Base-by-base conservation (phyloP, 2,329 filamentous ascomycete genomes). In the Kalmusia sp. region DNA sequence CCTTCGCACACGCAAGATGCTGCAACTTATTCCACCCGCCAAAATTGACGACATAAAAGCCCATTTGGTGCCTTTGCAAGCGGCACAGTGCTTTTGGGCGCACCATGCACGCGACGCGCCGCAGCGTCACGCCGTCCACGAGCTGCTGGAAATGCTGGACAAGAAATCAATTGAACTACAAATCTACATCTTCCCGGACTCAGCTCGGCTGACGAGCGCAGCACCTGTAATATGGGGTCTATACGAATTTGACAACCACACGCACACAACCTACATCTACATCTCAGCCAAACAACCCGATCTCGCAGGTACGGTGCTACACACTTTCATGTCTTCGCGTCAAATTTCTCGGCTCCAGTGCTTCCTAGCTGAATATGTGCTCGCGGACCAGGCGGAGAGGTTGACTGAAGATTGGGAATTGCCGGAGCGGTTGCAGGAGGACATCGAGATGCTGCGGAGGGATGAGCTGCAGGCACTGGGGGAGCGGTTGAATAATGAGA, bases 401-500 rank as follows among this genome's bases (percentile, higher is more conserved):
- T 22, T 40, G 46, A 40, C 19, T 14, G 34, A 33, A n/a, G 46
- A 49, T 14, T 40, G 46, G 46, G 34, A 40, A 17, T 22, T 40
- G 14, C 46, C 34, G 4, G 2, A 33, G 28, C 25, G 35, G 38
- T 21, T 49, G 6, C 34, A 49, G 19, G 9, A 15, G 7, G 46
- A 40, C 40, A 28, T 49, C 7, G 24, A 33, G 27, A 3, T 39
- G 34, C 33, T 40, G 33, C 5, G n/a, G 12, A 17, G 33, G 34
- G 19, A 15, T 14, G 28, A 40, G 46, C n/a, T 40, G 35, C 4
- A 30, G 14, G 22, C 7, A 25, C 17, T 40, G 38, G 11, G 25
- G 8, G 22, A 31, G 25, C 19, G 77, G 80, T 54, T 70, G 78
- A 30, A 79, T 80, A 69, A 68, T 62, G 19, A 65, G 62, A n/a